Conservation (phyloP, 495 filamentous ascomycete genomes). For the Penicillium crystallinum region DNA sequence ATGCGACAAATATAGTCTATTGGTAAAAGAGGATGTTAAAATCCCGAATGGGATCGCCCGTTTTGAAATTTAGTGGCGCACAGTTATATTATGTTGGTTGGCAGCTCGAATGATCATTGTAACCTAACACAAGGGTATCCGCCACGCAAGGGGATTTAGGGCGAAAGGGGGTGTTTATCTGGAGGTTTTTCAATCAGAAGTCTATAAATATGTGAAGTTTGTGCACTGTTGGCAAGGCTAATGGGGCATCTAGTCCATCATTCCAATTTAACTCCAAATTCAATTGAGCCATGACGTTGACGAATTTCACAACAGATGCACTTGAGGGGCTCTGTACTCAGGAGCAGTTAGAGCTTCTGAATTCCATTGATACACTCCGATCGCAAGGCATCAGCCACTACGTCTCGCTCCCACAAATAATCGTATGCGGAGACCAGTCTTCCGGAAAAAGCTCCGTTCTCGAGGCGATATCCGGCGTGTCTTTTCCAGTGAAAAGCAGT, state of each 20-base stretch:
- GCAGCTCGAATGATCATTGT: slow-evolving; percentile 1
- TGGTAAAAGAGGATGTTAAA: not conserved
- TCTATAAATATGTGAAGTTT: not conserved
- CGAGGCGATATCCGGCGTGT: slow-evolving; percentile 59
- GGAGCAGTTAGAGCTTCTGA: slow-evolving; percentile 47
- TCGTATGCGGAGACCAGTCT: slow-evolving; percentile 61
- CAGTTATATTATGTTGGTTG: not conserved
- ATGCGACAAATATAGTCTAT: not conserved
- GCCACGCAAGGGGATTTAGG: not conserved
- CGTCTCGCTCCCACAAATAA: slow-evolving; percentile 53
- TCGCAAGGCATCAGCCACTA: slow-evolving; percentile 52
- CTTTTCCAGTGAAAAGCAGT: slow-evolving; percentile 50
- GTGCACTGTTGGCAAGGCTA: not conserved
- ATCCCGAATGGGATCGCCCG: not conserved
- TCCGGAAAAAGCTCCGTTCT: slow-evolving; percentile 62
- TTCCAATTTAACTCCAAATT: not conserved
- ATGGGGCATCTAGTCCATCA: not conserved
- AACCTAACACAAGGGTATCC: not conserved
- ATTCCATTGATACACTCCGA: slow-evolving; percentile 54
- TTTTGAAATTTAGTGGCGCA: slow-evolving; percentile 5
- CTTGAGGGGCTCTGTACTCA: slow-evolving; percentile 15
- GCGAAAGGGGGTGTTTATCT: not conserved
- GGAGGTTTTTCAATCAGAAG: not conserved
- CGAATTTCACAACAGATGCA: slow-evolving; percentile 8
- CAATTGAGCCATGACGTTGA: too few species aligned